Base-by-base conservation (phyloP, 2,329 filamentous ascomycete genomes). In the Proliferodiscus dingleyae region DNA sequence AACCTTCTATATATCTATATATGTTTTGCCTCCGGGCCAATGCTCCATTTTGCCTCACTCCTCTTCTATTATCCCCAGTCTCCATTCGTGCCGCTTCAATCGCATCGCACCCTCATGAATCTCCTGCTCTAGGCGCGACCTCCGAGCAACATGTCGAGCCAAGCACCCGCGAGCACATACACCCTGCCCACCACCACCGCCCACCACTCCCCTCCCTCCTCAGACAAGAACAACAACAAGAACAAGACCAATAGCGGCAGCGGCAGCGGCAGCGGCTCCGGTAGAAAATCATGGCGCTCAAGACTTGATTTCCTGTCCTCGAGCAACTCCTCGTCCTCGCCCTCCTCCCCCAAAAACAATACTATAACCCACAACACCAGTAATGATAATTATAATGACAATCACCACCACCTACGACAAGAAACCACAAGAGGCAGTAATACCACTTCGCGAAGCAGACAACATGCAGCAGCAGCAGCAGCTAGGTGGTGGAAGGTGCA, bases 401-500 rank as follows among this genome's bases (percentile, higher is more conserved):
- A n/a, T n/a, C n/a, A n/a, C n/a, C n/a, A n/a, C n/a, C n/a, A n/a
- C 18, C 32, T 34, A n/a, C 32, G 3, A 10, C 32, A 34, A 13
- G n/a, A 34, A 21, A 5, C 5, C 32, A 34, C 32, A 5, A 34
- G 32, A 37, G 43, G 8, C 36, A 39, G 8, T 22, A 45, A 19
- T 41, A 43, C 10, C 6, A 55, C 46, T 18, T 24, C 45, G 15
- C 53, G 50, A 11, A 58, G 50, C 34, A 46, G 41, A 32, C 52
- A 54, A 41, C n/a, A n/a, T n/a, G n/a, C n/a, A n/a, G n/a, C n/a
- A n/a, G n/a, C n/a, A n/a, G n/a, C n/a, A n/a, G 38, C 45, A 8
- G 41, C 53, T 18, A 57, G 52, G 48, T 91, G 87, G 87, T 93
- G 85, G 83, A 84, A 77, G 61, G 77, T 90, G 19, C 75, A 74